These are phyloP conservation scores for Rhypophila decipiens DNA, from an alignment of 495 filamentous ascomycete genomes.

Conservation along the genomic window DNA sequence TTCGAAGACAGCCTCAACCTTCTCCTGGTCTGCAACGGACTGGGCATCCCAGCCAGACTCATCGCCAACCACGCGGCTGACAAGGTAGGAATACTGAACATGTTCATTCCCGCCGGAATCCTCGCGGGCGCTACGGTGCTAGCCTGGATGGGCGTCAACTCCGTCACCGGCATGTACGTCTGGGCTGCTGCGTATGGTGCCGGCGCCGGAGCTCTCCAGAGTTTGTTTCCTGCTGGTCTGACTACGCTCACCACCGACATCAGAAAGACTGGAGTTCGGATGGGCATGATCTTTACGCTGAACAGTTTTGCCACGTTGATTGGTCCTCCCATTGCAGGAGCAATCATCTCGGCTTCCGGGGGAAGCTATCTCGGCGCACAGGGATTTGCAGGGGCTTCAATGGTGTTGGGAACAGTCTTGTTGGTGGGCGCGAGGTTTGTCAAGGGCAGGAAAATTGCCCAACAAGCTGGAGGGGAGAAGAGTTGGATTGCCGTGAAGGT, in stretches of 20 bases:
- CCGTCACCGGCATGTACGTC: constrained; percentile 45
- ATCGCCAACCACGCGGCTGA: constrained; percentile 62
- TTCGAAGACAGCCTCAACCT: constrained; percentile 55
- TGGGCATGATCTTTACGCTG: constrained; percentile 79
- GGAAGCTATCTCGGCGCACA: constrained; percentile 60
- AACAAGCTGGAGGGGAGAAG: background rate
- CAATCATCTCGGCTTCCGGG: constrained; percentile 48
- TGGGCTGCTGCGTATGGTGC: constrained; percentile 63
- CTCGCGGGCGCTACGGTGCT: constrained; percentile 49
- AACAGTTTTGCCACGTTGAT: constrained; percentile 65
- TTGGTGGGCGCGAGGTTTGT: constrained; percentile 33
- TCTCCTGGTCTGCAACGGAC: constrained; percentile 67
- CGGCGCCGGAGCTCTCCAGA: constrained; percentile 60
- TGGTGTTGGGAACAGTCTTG: constrained; percentile 37
- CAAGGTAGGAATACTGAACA: constrained; percentile 52
- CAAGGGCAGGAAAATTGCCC: constrained; percentile 27
- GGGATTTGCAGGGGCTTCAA: constrained; percentile 48
- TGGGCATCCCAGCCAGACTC: constrained; percentile 58
- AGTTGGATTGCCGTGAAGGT: constrained; percentile 16
- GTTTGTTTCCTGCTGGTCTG: constrained; percentile 57
- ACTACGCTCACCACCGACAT: constrained; percentile 56
- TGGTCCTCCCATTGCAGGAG: constrained; percentile 69
- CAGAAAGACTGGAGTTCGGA: constrained; percentile 61
- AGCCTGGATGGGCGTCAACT: constrained; percentile 56
- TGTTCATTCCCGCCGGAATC: constrained; percentile 48